A percentile compares a stretch with the other conserved stretches of the same genome.
Evolutionary conservation across 2,329 filamentous ascomycete species (phyloP).

Genomic region (Fusarium hainanense): DNA sequence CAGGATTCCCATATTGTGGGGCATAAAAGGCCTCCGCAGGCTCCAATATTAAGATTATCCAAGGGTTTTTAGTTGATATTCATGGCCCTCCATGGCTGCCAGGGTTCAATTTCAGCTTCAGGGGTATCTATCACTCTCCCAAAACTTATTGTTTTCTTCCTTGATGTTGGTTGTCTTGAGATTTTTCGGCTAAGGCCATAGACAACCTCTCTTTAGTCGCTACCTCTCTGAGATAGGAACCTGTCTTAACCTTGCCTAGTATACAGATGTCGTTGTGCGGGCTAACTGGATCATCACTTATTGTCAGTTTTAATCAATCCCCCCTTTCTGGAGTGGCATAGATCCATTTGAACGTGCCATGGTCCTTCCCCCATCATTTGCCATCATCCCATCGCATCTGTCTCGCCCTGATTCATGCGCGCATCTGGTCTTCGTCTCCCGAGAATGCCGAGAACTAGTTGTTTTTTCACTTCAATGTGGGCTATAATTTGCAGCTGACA

Average conservation of each 20-base stretch:
- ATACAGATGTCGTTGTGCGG: background rate
- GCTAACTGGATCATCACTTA: background rate
- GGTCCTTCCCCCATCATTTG: background rate
- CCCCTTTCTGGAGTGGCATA: background rate
- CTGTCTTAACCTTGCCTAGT: background rate
- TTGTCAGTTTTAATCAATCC: background rate
- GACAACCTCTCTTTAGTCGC: background rate
- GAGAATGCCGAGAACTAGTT: constrained; percentile 21
- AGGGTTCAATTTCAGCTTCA: background rate
- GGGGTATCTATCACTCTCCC: background rate
- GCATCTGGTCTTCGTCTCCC: background rate
- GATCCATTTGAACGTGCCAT: constrained; percentile 4
- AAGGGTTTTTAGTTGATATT: constrained; percentile 2
- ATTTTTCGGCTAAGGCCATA: background rate
- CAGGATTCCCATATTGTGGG: constrained; percentile 15
- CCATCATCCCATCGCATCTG: background rate
- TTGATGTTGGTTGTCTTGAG: background rate
- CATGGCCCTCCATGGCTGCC: background rate
- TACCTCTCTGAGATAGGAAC: background rate
- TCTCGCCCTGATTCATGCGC: background rate
- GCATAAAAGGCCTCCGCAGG: constrained; percentile 10
- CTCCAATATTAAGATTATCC: constrained; percentile 33
- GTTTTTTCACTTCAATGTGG: constrained; percentile 17
- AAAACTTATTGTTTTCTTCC: background rate
- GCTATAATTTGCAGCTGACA: constrained; percentile 11